Evolutionary conservation across 306 rosid species (phyloP), one percentile per base, ranked within the genome.

Genomic region (Dryas alaskensis): DNA sequence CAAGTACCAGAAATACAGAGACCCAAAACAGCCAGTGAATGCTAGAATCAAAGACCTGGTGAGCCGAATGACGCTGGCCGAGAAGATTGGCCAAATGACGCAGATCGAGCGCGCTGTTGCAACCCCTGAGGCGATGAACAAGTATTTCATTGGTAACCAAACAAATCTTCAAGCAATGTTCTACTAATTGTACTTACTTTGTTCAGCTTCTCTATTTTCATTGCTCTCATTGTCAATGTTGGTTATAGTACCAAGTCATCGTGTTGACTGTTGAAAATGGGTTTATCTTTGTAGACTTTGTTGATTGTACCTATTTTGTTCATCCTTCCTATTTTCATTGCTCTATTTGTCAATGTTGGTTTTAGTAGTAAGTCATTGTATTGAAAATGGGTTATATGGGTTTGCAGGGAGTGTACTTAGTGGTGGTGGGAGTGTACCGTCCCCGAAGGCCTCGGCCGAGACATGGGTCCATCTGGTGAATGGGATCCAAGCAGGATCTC

Each of bases 361-460:
- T 58, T 57, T 58, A 58, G 62, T 22, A 25, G 61, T 40, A 25
- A 10, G 31, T 58, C 39, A 31, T 11, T 37, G n/a, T 27, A 11
- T 2, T 10, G 17, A n/a, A 48, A 48, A 40, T 27, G 63, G 16
- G 39, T 17, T 52, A 27, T 2, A 19, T 40, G 48, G 31, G 51
- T 72, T 55, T 78, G 50, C 86, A 94, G 98, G 98, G 81, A 94
- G 97, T 83, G 98, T 94, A 31, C 89, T 94, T 73, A 94, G 98
- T 78, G 98, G 98, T 1, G 98, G 98, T 76, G 98, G 98, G 43
- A 94, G 98, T 84, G 98, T 86, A 49, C 98, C 98, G 58, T 91
- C 92, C 11, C 60, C 79, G 39, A 83, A 94, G 80, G 98, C 98
- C 53, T 75, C 96, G 8, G 86, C 95, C 4, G 89, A 86, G 80